Conservation (phyloP, 257 asterid genomes). For the Solanum lycopersicoides region DNA sequence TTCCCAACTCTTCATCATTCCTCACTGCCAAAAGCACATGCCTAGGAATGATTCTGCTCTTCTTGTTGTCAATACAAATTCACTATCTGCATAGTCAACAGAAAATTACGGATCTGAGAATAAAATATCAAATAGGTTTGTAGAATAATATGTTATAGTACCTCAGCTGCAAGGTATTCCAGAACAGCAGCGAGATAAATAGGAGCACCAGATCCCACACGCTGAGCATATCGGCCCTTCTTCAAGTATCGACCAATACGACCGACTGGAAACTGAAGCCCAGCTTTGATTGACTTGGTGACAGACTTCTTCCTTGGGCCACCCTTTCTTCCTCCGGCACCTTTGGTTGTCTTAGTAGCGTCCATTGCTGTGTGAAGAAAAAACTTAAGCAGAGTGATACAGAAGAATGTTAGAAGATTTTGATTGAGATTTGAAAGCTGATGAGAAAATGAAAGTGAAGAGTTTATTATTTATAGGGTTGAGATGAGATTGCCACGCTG, state of each 20-base stretch:
- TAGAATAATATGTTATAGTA: not conserved
- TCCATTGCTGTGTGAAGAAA: not conserved
- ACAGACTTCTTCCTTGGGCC: conserved; percentile 34
- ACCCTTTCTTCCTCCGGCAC: conserved; percentile 29
- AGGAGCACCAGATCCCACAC: conserved; percentile 36
- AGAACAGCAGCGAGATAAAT: conserved; percentile 41
- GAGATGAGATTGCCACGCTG: conserved; percentile 4
- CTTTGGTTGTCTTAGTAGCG: conserved; percentile 1
- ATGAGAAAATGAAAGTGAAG: not conserved
- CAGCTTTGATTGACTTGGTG: conserved; percentile 34
- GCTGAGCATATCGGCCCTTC: conserved; percentile 38
- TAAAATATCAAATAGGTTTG: not conserved
- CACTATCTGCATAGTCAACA: not conserved
- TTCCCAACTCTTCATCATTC: conserved; percentile 42
- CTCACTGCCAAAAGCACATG: conserved; percentile 37
- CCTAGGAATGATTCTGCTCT: conserved; percentile 29
- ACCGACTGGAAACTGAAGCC: conserved; percentile 47
- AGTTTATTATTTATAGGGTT: not conserved
- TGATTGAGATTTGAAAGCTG: not conserved
- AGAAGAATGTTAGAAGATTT: too few relatives aligned
- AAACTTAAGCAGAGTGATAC: not conserved
- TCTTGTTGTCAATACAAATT: conserved; percentile 14
- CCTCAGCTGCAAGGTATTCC: conserved; percentile 41
- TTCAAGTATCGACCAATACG: conserved; percentile 36
- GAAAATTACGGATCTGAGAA: not conserved